These are phyloP conservation scores for Mentha longifolia DNA, from an alignment of 257 asterid genomes.

Conservation along the genomic window DNA sequence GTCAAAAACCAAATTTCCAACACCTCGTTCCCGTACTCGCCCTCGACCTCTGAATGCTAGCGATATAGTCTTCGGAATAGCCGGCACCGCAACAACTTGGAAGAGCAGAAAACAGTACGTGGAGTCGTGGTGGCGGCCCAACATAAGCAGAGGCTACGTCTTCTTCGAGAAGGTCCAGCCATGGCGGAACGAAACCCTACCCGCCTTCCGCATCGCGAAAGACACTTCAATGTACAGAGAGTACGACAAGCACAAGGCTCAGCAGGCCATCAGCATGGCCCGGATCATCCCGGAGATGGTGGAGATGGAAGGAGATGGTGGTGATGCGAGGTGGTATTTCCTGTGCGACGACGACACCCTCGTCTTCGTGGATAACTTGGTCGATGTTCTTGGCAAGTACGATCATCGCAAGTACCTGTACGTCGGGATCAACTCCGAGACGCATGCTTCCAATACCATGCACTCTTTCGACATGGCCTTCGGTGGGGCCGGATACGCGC, in stretches of 20 bases:
- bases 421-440: constrained; percentile 54
- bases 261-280: constrained; percentile 41
- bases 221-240: constrained; percentile 30
- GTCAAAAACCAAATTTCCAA: too few species aligned
- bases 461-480: constrained; percentile 38
- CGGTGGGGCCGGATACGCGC: constrained; percentile 54
- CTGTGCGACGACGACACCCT: constrained; percentile 59
- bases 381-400: constrained; percentile 44
- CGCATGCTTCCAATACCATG: constrained; percentile 34
- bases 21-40: background rate
- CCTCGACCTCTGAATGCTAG: constrained; percentile 38
- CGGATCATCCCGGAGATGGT: constrained; percentile 42
- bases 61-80: constrained; percentile 49
- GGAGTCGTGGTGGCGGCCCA: constrained; percentile 62
- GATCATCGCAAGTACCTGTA: constrained; percentile 46
- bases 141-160: constrained; percentile 44
- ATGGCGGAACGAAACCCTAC: constrained; percentile 40
- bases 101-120: constrained; percentile 32
- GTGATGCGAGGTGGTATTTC: constrained; percentile 51
- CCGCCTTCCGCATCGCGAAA: constrained; percentile 39
- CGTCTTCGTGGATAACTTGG: constrained; percentile 48
- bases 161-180: constrained; percentile 50
- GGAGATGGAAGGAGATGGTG: constrained; percentile 21
- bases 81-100: constrained; percentile 48
- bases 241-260: constrained; percentile 32